Conservation (phyloP, 805 yeast species). For the Blastobotrys muscicola region DNA sequence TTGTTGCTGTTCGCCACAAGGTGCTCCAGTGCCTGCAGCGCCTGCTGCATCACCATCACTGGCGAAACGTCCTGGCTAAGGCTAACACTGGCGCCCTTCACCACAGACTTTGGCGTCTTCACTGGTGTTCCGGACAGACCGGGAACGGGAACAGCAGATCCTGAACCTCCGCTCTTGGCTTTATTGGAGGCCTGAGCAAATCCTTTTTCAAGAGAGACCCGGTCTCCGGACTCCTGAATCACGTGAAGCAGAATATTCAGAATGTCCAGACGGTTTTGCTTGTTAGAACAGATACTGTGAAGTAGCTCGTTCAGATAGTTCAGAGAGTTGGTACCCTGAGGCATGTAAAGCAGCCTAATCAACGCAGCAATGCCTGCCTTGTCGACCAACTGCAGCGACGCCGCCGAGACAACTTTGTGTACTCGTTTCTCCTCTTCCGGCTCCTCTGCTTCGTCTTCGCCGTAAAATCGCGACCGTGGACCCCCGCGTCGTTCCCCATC, state of each 20-base stretch:
- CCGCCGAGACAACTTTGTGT: constrained; percentile 16
- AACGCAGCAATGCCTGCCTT: constrained; percentile 66
- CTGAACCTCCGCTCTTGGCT: constrained; percentile 24
- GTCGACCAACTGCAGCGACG: constrained; percentile 58
- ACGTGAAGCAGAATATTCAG: constrained; percentile 58
- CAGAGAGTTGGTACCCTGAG: constrained; percentile 50
- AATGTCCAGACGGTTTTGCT: constrained; percentile 69
- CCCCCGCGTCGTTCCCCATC: constrained; percentile 9
- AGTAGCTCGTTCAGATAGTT: constrained; percentile 58
- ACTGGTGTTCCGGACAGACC: background rate
- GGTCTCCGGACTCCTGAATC: constrained; percentile 56
- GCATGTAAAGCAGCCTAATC: constrained; percentile 60
- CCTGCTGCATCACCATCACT: constrained; percentile 62
- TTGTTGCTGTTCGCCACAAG: constrained; percentile 59
- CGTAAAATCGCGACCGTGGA: background rate
- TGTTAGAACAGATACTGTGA: constrained; percentile 59
- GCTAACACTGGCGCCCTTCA: background rate
- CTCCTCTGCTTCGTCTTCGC: constrained; percentile 27
- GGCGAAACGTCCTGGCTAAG: constrained; percentile 46
- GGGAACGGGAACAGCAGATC: too few species aligned
- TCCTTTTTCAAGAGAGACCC: constrained; percentile 49
- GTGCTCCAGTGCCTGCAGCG: constrained; percentile 63
- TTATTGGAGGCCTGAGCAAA: constrained; percentile 48
- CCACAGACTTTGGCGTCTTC: constrained; percentile 2
- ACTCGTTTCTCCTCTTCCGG: constrained; percentile 20